Conservation (phyloP, 192 early-diverging fungal genomes). For the Jimgerdemannia lactiflua region DNA sequence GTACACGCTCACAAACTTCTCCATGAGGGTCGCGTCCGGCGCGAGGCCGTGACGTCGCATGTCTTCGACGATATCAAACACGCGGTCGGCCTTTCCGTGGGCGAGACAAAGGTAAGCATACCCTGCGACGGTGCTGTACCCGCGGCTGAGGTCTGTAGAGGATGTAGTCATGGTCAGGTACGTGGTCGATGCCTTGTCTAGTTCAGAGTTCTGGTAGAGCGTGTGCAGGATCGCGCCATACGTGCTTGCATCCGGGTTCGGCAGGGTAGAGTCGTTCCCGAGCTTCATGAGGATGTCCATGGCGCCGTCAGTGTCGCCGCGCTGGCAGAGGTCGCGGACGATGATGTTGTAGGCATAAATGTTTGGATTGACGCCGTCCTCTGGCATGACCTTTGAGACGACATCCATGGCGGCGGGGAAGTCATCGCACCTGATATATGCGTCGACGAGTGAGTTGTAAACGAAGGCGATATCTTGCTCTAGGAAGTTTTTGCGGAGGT, state of each 20-base stretch:
- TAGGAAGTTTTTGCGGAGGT: not conserved
- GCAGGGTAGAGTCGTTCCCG: conserved; percentile 12
- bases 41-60: conserved; percentile 22
- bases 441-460: conserved; percentile 35
- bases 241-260: conserved; percentile 27
- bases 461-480: conserved; percentile 26
- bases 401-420: conserved; percentile 23
- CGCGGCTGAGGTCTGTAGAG: conserved; percentile 22
- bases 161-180: conserved; percentile 16
- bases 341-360: conserved; percentile 30
- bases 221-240: conserved; percentile 28
- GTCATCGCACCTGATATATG: conserved; percentile 27
- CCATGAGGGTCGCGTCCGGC: conserved; percentile 22
- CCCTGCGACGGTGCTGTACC: conserved; percentile 30
- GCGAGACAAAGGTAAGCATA: conserved; percentile 26
- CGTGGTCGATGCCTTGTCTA: conserved; percentile 15
- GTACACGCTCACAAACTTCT: conserved; percentile 14
- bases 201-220: conserved; percentile 9
- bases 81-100: not conserved
- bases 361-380: conserved; percentile 19
- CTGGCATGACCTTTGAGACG: conserved; percentile 22
- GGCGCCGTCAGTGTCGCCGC: conserved; percentile 12
- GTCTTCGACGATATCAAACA: conserved; percentile 15
- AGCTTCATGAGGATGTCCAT: conserved; percentile 15
- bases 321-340: conserved; percentile 26